Evolutionary conservation across 2,329 filamentous ascomycete genomes (phyloP), one percentile per base, ranked within the genome.

Genomic region (Magnaporthiopsis rhizophila): DNA sequence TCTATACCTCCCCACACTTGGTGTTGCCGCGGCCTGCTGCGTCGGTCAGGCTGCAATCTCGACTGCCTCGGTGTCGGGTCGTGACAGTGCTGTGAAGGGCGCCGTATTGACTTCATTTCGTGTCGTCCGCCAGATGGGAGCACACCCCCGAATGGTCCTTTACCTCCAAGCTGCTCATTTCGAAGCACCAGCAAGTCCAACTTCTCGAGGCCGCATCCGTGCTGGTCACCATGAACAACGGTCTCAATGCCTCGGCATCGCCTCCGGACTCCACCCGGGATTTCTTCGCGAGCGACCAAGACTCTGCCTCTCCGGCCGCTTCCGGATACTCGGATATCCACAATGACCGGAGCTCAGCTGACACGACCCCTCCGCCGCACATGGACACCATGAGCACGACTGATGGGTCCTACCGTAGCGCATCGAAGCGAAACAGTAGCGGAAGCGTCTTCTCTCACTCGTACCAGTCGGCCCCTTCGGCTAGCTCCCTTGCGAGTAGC

Each of bases 161-260:
- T 75, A 99, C 95, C 64, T 98, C 95, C 71, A 98, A 98, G 80
- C 83, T 98, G 74, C 88, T 98, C 75, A 98, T 99, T 72, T 98
- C 94, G 71, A 99, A 99, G 84, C 95, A 99, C 77, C 95, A 99
- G 79, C 95, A 99, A 81, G 95, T 99, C 63, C 95, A 99, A 77
- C 85, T 99, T 66, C 85, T 99, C 66, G 95, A 99, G 78, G 95
- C 95, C 57, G 95, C 95, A 56, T 96, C 92, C n/a, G 95, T 98
- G 63, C 82, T 99, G 68, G 89, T 98, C 65, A 89, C 88, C 72
- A 98, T 99, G 93, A 97, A 87, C 73, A 78, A 74, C 69, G 75
- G 74, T 64, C 69, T 71, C 59, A 76, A 78, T 59, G 77, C 80
- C 67, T 82, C 81, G 61, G 80, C 83, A 57, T 87, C 86, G 5